Evolutionary conservation across 176 grass and related monocot genomes (phyloP).

Genomic region (Themeda triandra): DNA sequence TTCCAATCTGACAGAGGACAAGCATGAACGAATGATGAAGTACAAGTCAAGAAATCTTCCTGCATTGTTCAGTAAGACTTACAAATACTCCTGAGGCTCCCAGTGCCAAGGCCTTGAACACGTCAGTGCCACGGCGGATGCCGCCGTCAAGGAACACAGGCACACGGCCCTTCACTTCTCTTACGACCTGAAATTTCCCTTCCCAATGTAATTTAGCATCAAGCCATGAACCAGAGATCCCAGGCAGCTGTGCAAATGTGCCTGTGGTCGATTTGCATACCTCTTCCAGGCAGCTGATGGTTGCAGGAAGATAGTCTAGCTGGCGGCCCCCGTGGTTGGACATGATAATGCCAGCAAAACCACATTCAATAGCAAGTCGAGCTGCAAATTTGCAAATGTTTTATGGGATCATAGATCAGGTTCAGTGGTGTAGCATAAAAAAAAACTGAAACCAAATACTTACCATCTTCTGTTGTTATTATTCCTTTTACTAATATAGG

Average conservation of each 20-base stretch:
- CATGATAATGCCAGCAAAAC: constrained; percentile 64
- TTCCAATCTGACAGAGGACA: constrained; percentile 55
- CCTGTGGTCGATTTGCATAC: constrained; percentile 17
- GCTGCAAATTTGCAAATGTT: constrained; percentile 39
- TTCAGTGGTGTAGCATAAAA: not conserved
- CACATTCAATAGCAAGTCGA: constrained; percentile 50
- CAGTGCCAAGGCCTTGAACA: constrained; percentile 82
- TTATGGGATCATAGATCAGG: not conserved
- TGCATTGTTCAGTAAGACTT: constrained; percentile 3
- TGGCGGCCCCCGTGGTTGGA: constrained; percentile 95
- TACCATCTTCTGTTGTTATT: constrained; percentile 85
- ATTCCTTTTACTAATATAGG: constrained; percentile 85
- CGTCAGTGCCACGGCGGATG: constrained; percentile 79
- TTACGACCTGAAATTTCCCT: constrained; percentile 57
- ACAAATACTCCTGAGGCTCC: constrained; percentile 92
- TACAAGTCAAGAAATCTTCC: not conserved
- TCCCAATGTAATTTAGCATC: not conserved
- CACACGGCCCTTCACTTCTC: constrained; percentile 50
- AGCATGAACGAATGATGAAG: not conserved
- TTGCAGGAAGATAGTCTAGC: constrained; percentile 76
- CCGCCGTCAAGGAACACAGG: constrained; percentile 85
- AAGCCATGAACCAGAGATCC: not conserved
- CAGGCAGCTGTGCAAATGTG: not conserved
- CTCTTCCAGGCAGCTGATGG: constrained; percentile 95
- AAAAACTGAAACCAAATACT: not conserved